Conservation (phyloP, 768 basidiomycete genomes). For the Podaxis sp. region DNA sequence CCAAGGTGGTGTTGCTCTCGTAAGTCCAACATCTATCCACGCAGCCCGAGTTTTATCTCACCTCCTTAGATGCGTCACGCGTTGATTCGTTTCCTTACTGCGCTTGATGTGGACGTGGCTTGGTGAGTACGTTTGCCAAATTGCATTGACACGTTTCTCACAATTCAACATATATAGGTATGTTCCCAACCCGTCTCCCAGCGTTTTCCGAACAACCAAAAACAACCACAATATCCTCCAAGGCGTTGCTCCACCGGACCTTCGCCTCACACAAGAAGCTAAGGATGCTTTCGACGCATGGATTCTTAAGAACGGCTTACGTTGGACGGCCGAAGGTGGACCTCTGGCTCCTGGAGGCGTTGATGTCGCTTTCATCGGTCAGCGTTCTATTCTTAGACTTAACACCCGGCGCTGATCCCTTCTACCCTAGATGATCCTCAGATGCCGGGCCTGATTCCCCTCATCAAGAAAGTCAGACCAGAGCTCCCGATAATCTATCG, state of each 20-base stretch:
- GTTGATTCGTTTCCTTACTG: slow-evolving; percentile 79
- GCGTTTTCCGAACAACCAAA: slow-evolving; percentile 90
- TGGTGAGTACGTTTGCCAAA: slow-evolving; percentile 54
- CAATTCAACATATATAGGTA: slow-evolving; percentile 48
- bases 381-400: slow-evolving; percentile 17
- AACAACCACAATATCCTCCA: slow-evolving; percentile 96
- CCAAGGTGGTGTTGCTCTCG: slow-evolving; percentile 89
- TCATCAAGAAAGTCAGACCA: slow-evolving; percentile 83
- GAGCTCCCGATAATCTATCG: slow-evolving; percentile 89
- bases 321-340: slow-evolving; percentile 86
- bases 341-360: slow-evolving; percentile 82
- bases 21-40: slow-evolving; percentile 40
- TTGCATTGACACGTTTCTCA: not conserved
- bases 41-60: slow-evolving; percentile 21
- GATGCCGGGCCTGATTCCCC: slow-evolving; percentile 91
- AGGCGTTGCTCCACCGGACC: slow-evolving; percentile 80
- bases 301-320: slow-evolving; percentile 86
- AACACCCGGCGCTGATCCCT: not conserved
- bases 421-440: slow-evolving; percentile 72
- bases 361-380: slow-evolving; percentile 88
- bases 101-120: slow-evolving; percentile 76
- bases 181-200: slow-evolving; percentile 85
- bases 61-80: slow-evolving; percentile 84
- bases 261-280: slow-evolving; percentile 76
- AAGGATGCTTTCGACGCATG: slow-evolving; percentile 83